Percentiles rank a stretch among this genome's conserved stretches.
Conservation (phyloP, 257 asterid genomes). For the Solanum habrochaites region DNA sequence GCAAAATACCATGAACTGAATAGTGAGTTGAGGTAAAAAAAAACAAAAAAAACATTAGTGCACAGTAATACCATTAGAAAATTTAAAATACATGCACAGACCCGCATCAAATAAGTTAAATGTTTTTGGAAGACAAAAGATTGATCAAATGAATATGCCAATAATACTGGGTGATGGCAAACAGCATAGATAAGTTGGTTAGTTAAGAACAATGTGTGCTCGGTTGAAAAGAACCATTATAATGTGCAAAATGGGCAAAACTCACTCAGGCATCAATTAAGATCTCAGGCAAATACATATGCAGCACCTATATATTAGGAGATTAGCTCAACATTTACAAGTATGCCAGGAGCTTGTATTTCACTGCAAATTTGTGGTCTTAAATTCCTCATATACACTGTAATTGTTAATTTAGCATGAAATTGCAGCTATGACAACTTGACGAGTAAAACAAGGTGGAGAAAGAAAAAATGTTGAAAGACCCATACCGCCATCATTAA, state of each 20-base stretch:
- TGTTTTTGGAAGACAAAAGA: neutral
- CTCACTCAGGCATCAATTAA: neutral
- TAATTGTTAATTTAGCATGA: neutral
- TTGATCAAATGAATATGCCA: neutral
- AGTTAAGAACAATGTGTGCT: neutral
- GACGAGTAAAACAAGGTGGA: neutral
- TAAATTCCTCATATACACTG: neutral
- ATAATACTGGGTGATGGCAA: neutral
- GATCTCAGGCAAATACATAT: neutral
- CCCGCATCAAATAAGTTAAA: neutral
- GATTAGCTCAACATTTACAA: neutral
- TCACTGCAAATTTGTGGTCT: neutral
- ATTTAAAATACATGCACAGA: neutral
- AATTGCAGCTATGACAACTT: neutral
- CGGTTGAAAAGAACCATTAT: neutral
- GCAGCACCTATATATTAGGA: neutral
- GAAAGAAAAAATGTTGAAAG: neutral
- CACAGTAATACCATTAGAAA: neutral
- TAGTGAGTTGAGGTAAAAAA: neutral
- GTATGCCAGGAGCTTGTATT: neutral
- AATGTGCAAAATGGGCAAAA: neutral
- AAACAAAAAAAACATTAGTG: neutral
- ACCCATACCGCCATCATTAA: slow-evolving; percentile 62
- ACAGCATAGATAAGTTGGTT: neutral
- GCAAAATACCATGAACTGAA: neutral